A percentile compares a stretch with the other conserved stretches of the same genome.
Conservation (phyloP, 305 asterid genomes). For the Ajuga reptans region DNA sequence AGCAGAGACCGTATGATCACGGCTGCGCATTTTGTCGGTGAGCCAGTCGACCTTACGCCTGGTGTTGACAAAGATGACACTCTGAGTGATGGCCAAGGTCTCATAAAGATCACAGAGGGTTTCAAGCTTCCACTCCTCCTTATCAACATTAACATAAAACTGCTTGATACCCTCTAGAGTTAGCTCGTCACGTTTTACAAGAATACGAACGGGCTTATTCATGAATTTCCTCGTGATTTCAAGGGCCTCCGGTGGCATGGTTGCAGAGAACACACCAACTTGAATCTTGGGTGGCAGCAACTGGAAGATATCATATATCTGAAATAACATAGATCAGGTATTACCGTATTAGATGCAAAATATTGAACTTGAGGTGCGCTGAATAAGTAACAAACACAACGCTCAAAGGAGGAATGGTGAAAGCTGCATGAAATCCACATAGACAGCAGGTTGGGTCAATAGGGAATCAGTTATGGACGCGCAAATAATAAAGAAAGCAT, state of each 20-base stretch:
- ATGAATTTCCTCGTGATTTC: slow-evolving; percentile 76
- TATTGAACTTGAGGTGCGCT: too few relatives aligned
- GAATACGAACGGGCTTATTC: slow-evolving; percentile 74
- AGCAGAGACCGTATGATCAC: slow-evolving; percentile 62
- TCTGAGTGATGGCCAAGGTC: slow-evolving; percentile 72
- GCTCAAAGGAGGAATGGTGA: neutral
- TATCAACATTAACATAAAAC: slow-evolving; percentile 56
- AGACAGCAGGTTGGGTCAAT: too few relatives aligned
- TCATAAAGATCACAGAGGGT: slow-evolving; percentile 71
- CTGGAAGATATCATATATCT: slow-evolving; percentile 81
- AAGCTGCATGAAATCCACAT: too few relatives aligned
- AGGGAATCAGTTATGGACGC: too few relatives aligned
- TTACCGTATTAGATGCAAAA: slow-evolving; percentile 14
- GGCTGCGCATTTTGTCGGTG: slow-evolving; percentile 68
- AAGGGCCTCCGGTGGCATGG: slow-evolving; percentile 91
- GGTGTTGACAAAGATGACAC: slow-evolving; percentile 78
- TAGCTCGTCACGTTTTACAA: slow-evolving; percentile 76
- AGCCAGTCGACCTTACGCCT: slow-evolving; percentile 89
- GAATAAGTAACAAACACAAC: neutral
- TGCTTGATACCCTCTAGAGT: slow-evolving; percentile 83
- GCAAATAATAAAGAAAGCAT: too few relatives aligned
- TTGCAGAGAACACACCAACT: slow-evolving; percentile 85
- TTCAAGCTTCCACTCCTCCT: slow-evolving; percentile 74
- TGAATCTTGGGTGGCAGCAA: slow-evolving; percentile 78
- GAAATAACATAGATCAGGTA: slow-evolving; percentile 14